A percentile compares a stretch with the other conserved stretches of the same genome.
Conservation (phyloP, 208 protist genomes). For the Leptomonas seymouri region DNA sequence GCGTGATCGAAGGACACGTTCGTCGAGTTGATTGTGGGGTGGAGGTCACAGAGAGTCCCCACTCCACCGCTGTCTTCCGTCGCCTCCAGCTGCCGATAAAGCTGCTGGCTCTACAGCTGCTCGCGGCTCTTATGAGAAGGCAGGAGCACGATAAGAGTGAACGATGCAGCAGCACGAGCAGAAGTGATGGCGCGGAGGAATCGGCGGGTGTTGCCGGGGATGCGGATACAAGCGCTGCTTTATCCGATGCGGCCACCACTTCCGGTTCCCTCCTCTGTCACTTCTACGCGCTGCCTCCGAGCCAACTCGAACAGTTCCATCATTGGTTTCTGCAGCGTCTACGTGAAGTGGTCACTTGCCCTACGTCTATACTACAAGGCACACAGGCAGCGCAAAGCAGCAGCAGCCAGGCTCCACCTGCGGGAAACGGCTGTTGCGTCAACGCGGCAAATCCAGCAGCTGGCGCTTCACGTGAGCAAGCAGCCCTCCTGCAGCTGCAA, state of each 20-base stretch:
- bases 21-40: constrained; percentile 9
- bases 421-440: background rate
- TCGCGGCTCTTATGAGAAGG: constrained; percentile 1
- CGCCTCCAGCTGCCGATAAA: constrained; percentile 26
- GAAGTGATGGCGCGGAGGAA: background rate
- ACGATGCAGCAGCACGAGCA: constrained; percentile 10
- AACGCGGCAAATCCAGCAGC: background rate
- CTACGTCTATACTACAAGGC: background rate
- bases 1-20: constrained; percentile 46
- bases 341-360: background rate
- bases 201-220: background rate
- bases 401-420: background rate
- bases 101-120: constrained; percentile 27
- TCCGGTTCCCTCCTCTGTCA: background rate
- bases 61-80: background rate
- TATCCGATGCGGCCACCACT: background rate
- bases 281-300: background rate
- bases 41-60: background rate
- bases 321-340: constrained; percentile 3
- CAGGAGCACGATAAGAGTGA: constrained; percentile 11
- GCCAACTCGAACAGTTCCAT: background rate
- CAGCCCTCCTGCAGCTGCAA: constrained; percentile 12
- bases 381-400: background rate
- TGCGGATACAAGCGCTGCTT: background rate
- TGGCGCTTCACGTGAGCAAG: background rate